These are phyloP conservation scores for Xylaria acuta DNA, from an alignment of 495 filamentous ascomycete species.

Conservation along the genomic window DNA sequence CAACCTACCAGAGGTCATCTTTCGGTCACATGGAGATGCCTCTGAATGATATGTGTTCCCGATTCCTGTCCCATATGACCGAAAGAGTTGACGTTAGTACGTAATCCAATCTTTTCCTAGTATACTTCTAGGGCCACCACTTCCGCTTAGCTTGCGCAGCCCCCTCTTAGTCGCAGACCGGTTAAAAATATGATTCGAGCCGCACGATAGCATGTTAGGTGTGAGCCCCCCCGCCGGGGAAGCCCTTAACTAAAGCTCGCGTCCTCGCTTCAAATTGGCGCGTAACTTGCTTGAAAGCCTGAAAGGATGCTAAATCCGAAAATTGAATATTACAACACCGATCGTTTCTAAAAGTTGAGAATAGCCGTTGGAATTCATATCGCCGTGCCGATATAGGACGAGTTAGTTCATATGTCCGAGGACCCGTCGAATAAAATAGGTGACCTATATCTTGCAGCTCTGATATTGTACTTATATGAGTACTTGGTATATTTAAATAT, in stretches of 20 bases:
- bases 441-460: neutral
- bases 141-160: neutral
- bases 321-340: neutral
- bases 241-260: neutral
- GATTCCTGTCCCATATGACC: neutral
- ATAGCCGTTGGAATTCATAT: neutral
- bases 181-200: neutral
- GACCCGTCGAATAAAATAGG: neutral
- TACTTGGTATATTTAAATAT: neutral
- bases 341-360: neutral
- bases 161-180: neutral
- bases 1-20: neutral
- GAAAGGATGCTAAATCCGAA: neutral
- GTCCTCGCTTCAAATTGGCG: neutral
- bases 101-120: neutral
- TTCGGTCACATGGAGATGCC: conserved; percentile 2
- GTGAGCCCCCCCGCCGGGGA: neutral
- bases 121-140: neutral
- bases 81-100: neutral
- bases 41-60: neutral
- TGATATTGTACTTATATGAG: neutral
- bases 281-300: neutral
- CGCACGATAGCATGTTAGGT: neutral
- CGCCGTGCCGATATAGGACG: neutral
- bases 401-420: neutral